phyloP scores from a whole-genome alignment of 2,329 filamentous ascomycete species.

The Ophiostoma triangulosporum region DNA sequence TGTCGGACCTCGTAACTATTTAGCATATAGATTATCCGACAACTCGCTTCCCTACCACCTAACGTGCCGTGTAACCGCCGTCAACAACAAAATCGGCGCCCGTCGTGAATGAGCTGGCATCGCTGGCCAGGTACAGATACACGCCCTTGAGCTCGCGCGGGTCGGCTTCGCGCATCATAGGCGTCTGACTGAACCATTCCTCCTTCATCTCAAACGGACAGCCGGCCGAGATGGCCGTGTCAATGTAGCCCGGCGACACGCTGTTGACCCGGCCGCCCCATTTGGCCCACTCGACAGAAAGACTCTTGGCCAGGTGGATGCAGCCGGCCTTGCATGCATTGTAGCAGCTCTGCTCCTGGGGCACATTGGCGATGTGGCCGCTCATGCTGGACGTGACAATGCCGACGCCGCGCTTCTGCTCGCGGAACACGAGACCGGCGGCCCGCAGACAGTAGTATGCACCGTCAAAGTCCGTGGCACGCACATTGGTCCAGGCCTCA shows the following conservation, averaged over 20 bases:
- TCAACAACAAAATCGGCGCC: slow-evolving; percentile 62
- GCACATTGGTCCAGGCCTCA: slow-evolving; percentile 53
- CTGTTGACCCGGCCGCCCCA: slow-evolving; percentile 57
- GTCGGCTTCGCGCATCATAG: slow-evolving; percentile 66
- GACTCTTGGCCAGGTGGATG: slow-evolving; percentile 49
- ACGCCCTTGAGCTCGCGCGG: slow-evolving; percentile 67
- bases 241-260: slow-evolving; percentile 63
- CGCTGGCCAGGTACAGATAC: slow-evolving; percentile 74
- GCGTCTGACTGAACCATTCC: slow-evolving; percentile 65
- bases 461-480: slow-evolving; percentile 60
- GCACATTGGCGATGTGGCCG: slow-evolving; percentile 64
- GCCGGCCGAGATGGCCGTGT: slow-evolving; percentile 58
- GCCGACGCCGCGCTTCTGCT: slow-evolving; percentile 53
- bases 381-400: slow-evolving; percentile 69
- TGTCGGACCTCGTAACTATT: too few relatives aligned
- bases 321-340: slow-evolving; percentile 59
- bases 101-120: slow-evolving; percentile 70
- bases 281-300: slow-evolving; percentile 64
- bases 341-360: slow-evolving; percentile 60
- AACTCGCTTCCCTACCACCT: too few relatives aligned
- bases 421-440: slow-evolving; percentile 48
- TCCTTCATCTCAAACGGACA: slow-evolving; percentile 51
- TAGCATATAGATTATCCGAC: too few relatives aligned
- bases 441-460: slow-evolving; percentile 65
- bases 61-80: slow-evolving; percentile 44